phyloP scores from a whole-genome alignment of 305 asterid species.

The Caryopteris hybrid region DNA sequence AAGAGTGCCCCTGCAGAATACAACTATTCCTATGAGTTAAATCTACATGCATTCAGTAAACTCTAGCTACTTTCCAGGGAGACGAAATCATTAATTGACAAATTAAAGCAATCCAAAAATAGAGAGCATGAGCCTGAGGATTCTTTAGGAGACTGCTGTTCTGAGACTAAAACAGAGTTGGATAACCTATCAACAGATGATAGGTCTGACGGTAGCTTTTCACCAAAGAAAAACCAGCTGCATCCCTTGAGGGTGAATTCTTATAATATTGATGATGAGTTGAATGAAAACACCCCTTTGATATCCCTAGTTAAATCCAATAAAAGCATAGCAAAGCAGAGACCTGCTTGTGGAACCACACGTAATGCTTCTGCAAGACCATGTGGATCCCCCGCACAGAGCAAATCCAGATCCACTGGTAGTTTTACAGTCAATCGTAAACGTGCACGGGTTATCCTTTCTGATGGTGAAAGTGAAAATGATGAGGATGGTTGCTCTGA shows the following conservation, averaged over 20 bases:
- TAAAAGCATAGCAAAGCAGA: slow-evolving; percentile 35
- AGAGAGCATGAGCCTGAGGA: slow-evolving; percentile 40
- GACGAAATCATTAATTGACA: slow-evolving; percentile 54
- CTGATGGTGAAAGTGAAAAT: slow-evolving; percentile 74
- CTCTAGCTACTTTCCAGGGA: slow-evolving; percentile 46
- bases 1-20: slow-evolving; percentile 1
- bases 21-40: not conserved
- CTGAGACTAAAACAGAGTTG: slow-evolving; percentile 74
- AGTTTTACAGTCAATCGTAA: slow-evolving; percentile 56
- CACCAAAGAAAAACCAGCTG: slow-evolving; percentile 31
- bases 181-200: slow-evolving; percentile 49
- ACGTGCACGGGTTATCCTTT: slow-evolving; percentile 71
- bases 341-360: slow-evolving; percentile 27
- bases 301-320: slow-evolving; percentile 42
- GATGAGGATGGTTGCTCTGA: slow-evolving; percentile 38
- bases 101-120: slow-evolving; percentile 49
- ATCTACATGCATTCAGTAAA: slow-evolving; percentile 9
- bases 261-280: slow-evolving; percentile 39
- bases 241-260: slow-evolving; percentile 36
- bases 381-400: slow-evolving; percentile 40
- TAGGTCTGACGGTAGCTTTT: slow-evolving; percentile 45
- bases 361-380: slow-evolving; percentile 32
- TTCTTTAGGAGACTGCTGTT: slow-evolving; percentile 50
- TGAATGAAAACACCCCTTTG: slow-evolving; percentile 44
- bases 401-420: slow-evolving; percentile 48